phyloP scores from a whole-genome alignment of 495 filamentous ascomycete species.

The Trichoderma orchidacearum region DNA sequence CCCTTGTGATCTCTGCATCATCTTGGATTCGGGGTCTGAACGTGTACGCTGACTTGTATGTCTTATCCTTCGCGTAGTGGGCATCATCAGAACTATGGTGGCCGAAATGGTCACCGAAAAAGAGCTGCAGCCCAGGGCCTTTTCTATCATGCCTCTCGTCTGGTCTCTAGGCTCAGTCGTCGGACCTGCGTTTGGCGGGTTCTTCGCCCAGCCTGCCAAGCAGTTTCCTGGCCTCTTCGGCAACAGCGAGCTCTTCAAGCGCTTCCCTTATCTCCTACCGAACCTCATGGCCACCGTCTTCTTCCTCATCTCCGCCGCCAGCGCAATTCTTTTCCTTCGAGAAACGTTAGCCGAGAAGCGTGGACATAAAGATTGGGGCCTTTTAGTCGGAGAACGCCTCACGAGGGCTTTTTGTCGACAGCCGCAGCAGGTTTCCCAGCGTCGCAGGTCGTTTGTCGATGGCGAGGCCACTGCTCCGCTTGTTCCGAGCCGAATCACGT shows the following conservation, averaged over 20 bases:
- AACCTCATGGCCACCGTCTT: conserved; percentile 62
- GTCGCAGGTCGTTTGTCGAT: conserved; percentile 27
- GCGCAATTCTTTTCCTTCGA: conserved; percentile 58
- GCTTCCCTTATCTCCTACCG: conserved; percentile 69
- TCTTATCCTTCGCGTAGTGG: conserved; percentile 22
- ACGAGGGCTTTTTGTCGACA: conserved; percentile 17
- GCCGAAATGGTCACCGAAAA: conserved; percentile 69
- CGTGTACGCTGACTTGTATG: not conserved
- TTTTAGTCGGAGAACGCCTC: conserved; percentile 46
- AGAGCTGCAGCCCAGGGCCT: conserved; percentile 69
- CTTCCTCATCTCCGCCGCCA: conserved; percentile 58
- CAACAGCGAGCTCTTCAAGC: conserved; percentile 47
- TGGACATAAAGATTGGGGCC: conserved; percentile 51
- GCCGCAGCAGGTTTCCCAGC: conserved; percentile 9
- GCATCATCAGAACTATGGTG: conserved; percentile 57
- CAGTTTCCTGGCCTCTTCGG: conserved; percentile 56
- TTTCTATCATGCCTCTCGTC: conserved; percentile 72
- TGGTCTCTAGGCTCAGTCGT: conserved; percentile 79
- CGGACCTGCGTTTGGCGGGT: conserved; percentile 77
- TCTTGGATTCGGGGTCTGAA: not conserved
- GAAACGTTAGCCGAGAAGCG: conserved; percentile 62
- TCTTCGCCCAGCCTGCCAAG: conserved; percentile 65
- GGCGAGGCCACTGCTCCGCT: conserved; percentile 28
- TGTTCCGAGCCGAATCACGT: conserved; percentile 19
- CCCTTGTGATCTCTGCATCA: not conserved